These are phyloP conservation scores for Aspergillus latus DNA, from an alignment of 2,329 filamentous ascomycete genomes.

Conservation along the genomic window DNA sequence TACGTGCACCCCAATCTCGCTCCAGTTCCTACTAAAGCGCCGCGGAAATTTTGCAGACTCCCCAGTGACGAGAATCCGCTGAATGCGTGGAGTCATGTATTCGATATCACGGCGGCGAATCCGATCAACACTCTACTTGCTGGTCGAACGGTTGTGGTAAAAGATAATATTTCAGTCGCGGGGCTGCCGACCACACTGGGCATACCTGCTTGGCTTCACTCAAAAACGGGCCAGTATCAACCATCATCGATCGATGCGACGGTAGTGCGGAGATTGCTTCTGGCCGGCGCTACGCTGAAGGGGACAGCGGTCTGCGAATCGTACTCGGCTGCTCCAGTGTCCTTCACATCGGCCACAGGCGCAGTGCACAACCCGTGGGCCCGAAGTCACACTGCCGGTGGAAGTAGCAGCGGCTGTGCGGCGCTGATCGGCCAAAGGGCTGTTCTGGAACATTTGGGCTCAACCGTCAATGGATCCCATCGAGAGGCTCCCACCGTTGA, in stretches of 20 bases:
- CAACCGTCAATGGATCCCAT: background rate
- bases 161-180: constrained; percentile 40
- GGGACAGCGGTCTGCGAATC: constrained; percentile 43
- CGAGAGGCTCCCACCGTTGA: background rate
- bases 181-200: constrained; percentile 39
- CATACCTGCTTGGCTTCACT: constrained; percentile 23
- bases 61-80: constrained; percentile 36
- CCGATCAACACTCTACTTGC: constrained; percentile 26
- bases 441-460: background rate
- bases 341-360: constrained; percentile 38
- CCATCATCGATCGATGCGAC: constrained; percentile 37
- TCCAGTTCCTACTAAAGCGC: constrained; percentile 27
- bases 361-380: constrained; percentile 40
- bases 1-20: constrained; percentile 38
- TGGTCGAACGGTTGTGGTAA: constrained; percentile 35
- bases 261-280: constrained; percentile 36
- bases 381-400: constrained; percentile 34
- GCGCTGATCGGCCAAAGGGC: background rate
- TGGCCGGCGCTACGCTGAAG: constrained; percentile 34
- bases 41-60: constrained; percentile 15
- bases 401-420: constrained; percentile 34
- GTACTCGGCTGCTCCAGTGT: constrained; percentile 39
- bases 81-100: constrained; percentile 46
- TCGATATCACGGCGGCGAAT: constrained; percentile 27
- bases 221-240: constrained; percentile 29